These are phyloP conservation scores for Coemansia sp. DNA, from an alignment of 192 early-diverging fungal species.

Conservation along the genomic window DNA sequence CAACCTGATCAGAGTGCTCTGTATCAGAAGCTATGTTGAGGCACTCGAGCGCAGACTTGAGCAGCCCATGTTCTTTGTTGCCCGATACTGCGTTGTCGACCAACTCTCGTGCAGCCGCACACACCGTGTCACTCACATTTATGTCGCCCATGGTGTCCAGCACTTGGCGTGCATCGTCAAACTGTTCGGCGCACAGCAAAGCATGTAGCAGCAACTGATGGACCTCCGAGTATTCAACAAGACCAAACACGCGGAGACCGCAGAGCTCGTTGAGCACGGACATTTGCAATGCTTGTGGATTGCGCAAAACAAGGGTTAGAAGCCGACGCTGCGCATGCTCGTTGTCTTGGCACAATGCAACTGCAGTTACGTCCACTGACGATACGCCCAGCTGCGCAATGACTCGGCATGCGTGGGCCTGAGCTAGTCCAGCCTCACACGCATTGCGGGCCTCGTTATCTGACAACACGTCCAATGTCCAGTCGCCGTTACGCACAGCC, in stretches of 20 bases:
- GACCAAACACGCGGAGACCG: background rate
- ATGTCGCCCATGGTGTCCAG: conserved; percentile 7
- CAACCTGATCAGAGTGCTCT: conserved; percentile 10
- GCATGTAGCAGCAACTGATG: background rate
- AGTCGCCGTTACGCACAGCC: background rate
- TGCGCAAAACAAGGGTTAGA: conserved; percentile 1
- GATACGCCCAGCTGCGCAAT: background rate
- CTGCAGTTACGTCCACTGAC: background rate
- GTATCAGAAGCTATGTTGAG: conserved; percentile 8
- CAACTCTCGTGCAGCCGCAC: conserved; percentile 40
- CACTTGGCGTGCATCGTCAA: conserved; percentile 25
- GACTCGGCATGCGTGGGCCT: background rate
- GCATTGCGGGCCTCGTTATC: background rate
- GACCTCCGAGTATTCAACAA: background rate
- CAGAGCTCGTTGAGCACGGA: background rate
- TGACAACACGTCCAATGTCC: background rate
- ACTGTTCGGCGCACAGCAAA: conserved; percentile 3
- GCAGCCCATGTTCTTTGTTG: conserved; percentile 16
- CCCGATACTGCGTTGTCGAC: conserved; percentile 42
- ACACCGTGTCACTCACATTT: conserved; percentile 18
- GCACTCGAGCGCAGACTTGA: conserved; percentile 24
- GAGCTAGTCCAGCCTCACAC: background rate
- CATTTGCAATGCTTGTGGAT: background rate
- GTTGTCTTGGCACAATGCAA: background rate
- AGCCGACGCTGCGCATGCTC: conserved; percentile 21